Evolutionary conservation across 177 flowering plant species (phyloP), one percentile per base, ranked within the genome.

Genomic region (Tripterygium wilfordii): DNA sequence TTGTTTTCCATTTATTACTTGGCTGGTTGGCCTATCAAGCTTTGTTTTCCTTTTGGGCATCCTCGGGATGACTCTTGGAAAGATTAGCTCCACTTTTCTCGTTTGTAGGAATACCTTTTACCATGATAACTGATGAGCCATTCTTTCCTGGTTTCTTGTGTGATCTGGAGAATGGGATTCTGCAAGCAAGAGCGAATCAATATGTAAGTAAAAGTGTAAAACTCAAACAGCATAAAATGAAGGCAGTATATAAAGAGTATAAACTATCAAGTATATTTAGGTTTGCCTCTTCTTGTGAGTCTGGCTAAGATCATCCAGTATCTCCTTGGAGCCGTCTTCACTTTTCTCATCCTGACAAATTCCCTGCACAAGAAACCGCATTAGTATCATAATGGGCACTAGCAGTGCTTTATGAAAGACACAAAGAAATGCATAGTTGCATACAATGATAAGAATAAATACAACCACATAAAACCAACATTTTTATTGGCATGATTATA

Each of bases 221-320:
- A n/a, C n/a, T n/a, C n/a, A n/a, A n/a, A n/a, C 28, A 14, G 15
- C 22, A 30, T 42, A 22, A 4, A 24, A 41, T 0, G 27, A 22
- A 14, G 1, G 2, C n/a, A n/a, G n/a, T n/a, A n/a, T n/a, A n/a
- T n/a, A n/a, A n/a, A n/a, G n/a, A n/a, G n/a, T n/a, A n/a, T n/a
- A n/a, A n/a, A n/a, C n/a, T n/a, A n/a, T n/a, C n/a, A 20, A 30
- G 36, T 28, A 24, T 24, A 39, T 46, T 2, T 35, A 1, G 21
- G 56, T 74, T 66, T 69, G 62, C 77, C 80, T 69, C 48, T 46
- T 66, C 43, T 49, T 54, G 32, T 53, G 49, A 54, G 44, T 60
- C 37, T 54, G 58, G 38, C 35, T 40, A 28, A 32, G 42, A 53
- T 45, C 22, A 53, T 48, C 59, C 18, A 49, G 32, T 17, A 41